A percentile compares a stretch with the other conserved stretches of the same genome.
Evolutionary conservation across 177 flowering plant species (phyloP).

Genomic region (Vitis hybrid): DNA sequence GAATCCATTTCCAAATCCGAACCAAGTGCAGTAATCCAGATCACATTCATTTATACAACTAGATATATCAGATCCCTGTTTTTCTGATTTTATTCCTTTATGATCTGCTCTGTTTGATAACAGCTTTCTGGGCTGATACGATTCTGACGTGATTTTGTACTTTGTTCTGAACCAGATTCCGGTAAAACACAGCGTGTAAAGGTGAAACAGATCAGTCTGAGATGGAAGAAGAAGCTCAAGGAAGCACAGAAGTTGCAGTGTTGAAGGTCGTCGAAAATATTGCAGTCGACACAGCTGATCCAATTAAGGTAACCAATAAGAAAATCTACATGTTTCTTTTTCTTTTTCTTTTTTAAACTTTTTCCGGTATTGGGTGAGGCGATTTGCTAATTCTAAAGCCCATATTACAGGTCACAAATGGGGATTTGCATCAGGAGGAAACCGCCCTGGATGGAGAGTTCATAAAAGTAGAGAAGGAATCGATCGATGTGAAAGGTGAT

Average conservation of each 20-base stretch:
- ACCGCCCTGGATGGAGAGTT: slow-evolving; percentile 71
- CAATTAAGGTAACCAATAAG: slow-evolving; percentile 23
- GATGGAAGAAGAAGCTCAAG: slow-evolving; percentile 41
- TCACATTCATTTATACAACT: no score
- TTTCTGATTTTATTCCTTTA: no score
- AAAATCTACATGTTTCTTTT: not conserved
- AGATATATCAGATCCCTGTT: no score
- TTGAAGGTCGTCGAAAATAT: slow-evolving; percentile 18
- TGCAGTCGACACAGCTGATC: slow-evolving; percentile 3
- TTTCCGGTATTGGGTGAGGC: not conserved
- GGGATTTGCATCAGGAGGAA: slow-evolving; percentile 56
- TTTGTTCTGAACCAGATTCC: not conserved
- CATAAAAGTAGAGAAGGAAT: slow-evolving; percentile 87
- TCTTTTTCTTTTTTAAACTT: not conserved
- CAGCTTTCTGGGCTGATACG: no score
- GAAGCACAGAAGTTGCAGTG: slow-evolving; percentile 31
- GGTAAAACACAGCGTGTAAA: not conserved
- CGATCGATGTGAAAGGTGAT: slow-evolving; percentile 42
- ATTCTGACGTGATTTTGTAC: no score
- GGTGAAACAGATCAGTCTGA: no score
- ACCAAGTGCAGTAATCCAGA: no score
- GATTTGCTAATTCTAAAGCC: not conserved
- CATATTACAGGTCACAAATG: slow-evolving; percentile 26
- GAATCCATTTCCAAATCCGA: no score
- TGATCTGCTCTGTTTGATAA: no score